A percentile compares a stretch with the other conserved stretches of the same genome.
phyloP scores from a whole-genome alignment of 1,284 basidiomycete species.

The Inonotus hispidus region DNA sequence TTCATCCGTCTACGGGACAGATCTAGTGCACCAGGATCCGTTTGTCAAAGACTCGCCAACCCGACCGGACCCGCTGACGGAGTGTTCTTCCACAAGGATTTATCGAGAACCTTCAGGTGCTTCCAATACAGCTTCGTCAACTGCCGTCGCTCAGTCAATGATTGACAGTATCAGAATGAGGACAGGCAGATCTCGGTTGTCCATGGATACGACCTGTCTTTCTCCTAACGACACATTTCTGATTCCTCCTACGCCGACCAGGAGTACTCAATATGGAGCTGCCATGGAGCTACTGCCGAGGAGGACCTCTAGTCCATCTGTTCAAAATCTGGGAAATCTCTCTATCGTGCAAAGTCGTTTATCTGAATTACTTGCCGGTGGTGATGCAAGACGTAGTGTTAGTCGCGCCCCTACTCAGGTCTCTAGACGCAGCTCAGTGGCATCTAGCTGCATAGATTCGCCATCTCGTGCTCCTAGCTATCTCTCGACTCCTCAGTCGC shows the following conservation, averaged over 20 bases:
- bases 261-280: slow-evolving; percentile 22
- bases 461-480: slow-evolving; percentile 1
- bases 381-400: background rate
- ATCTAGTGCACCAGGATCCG: background rate
- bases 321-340: slow-evolving; percentile 41
- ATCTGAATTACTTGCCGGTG: slow-evolving; percentile 26
- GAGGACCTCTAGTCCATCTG: slow-evolving; percentile 41
- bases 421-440: slow-evolving; percentile 10
- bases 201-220: background rate
- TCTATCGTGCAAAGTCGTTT: slow-evolving; percentile 50
- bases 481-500: slow-evolving; percentile 7
- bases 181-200: background rate
- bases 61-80: background rate
- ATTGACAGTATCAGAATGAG: background rate
- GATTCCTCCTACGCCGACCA: slow-evolving; percentile 19
- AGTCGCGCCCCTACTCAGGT: background rate
- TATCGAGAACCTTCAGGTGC: background rate
- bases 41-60: background rate
- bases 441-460: slow-evolving; percentile 6
- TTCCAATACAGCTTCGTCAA: background rate
- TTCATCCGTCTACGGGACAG: background rate
- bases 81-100: background rate
- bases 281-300: slow-evolving; percentile 24
- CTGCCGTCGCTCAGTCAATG: background rate
- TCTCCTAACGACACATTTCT: background rate